Evolutionary conservation across 2,329 filamentous ascomycete genomes (phyloP), one percentile per base, ranked within the genome.

Genomic region (Aspergillus calidoustus): DNA sequence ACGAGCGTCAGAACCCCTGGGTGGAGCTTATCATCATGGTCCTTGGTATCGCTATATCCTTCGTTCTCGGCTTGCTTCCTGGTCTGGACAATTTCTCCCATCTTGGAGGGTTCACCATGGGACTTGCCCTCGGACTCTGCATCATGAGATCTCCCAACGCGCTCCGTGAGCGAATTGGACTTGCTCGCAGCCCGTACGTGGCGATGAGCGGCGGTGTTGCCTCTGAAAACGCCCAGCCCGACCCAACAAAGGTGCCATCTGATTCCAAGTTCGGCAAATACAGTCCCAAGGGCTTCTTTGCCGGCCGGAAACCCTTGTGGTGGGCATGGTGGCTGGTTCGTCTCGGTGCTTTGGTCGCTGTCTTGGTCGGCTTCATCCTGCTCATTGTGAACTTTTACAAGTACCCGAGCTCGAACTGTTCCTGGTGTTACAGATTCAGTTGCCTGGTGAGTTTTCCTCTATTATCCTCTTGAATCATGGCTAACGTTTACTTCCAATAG

Each of bases 71-170:
- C 38, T 84, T 99, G 4, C 84, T 99, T 1, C 95, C 95, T 0
- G 94, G 93, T 8, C 80, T 99, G 51, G 95, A 99, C 82, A 99
- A 99, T 77, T 99, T 98, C 77, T 91, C 92, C 17, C 95, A 99
- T 69, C 97, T 99, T 64, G 95, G 95, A 58, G 95, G 95, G 2
- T 97, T 98, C 76, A 79, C 96, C 54, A 96, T 96, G 88, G 95
- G 95, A 1, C 80, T 99, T 7, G 90, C 89, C 0, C 86, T 97
- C 1, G 95, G 95, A 13, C 84, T 98, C 55, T 96, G 89, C 64
- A 84, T 99, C 30, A 82, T 99, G 64, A 93, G 94, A 73, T 97
- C 93, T 3, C 95, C 95, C 2, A 91, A 93, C 66, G 84, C 88
- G 1, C 83, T 97, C 22, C 87, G 93, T 38, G 84, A 89, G 61